Percentiles rank a stretch among this genome's conserved stretches.
These are phyloP conservation scores for Fusarium burgessii DNA, from an alignment of 2,329 filamentous ascomycete species.

Conservation along the genomic window DNA sequence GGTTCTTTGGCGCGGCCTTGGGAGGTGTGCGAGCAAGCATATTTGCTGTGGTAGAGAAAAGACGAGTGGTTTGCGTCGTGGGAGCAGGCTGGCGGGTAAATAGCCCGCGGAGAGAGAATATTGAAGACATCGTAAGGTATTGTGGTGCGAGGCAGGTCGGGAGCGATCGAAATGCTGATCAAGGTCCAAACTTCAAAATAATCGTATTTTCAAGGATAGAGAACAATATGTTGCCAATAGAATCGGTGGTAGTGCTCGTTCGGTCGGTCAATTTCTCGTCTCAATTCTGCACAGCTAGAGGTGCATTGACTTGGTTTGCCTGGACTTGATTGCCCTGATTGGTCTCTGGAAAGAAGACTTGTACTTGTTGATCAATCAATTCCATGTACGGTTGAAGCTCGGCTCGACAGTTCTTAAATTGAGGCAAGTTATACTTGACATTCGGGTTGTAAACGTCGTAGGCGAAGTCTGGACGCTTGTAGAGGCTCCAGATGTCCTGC, in stretches of 20 bases:
- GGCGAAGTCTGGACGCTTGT: slow-evolving; percentile 2
- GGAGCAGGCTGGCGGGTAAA: slow-evolving; percentile 42
- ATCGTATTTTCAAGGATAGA: background rate
- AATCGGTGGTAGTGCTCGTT: background rate
- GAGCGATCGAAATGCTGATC: background rate
- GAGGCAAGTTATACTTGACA: background rate
- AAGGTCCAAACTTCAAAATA: background rate
- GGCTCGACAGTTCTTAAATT: background rate
- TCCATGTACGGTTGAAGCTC: background rate
- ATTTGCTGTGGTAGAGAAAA: slow-evolving; percentile 51
- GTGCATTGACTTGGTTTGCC: background rate
- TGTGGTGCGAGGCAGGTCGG: background rate
- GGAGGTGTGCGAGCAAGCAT: slow-evolving; percentile 49
- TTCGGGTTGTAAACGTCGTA: slow-evolving; percentile 12
- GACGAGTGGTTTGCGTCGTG: slow-evolving; percentile 35
- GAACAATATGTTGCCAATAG: background rate
- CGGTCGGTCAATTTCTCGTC: background rate
- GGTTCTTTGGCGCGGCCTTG: slow-evolving; percentile 43
- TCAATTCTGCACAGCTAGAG: background rate
- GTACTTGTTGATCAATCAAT: background rate
- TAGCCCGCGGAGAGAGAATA: slow-evolving; percentile 49
- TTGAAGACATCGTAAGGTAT: slow-evolving; percentile 45
- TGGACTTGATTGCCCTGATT: background rate
- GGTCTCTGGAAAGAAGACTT: background rate
- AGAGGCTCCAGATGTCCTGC: slow-evolving; percentile 29